Evolutionary conservation across 1,284 basidiomycete genomes (phyloP).

Genomic region (Kwoniella shivajii): DNA sequence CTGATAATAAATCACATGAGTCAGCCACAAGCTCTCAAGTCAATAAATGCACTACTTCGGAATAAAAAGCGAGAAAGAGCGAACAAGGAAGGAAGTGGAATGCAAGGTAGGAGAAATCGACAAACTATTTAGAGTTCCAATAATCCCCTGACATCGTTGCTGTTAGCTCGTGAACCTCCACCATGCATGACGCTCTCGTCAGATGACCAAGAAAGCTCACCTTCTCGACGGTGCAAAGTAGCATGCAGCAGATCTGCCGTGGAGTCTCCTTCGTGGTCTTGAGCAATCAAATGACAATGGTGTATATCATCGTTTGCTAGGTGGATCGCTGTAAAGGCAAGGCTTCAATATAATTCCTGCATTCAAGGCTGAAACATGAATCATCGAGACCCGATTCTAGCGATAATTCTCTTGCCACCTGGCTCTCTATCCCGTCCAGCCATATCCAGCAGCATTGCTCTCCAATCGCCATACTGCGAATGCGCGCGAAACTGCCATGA

Average conservation of each 20-base stretch:
- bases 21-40: neutral
- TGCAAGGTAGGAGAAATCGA: neutral
- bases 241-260: constrained; percentile 51
- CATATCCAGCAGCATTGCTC: no score
- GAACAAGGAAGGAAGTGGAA: neutral
- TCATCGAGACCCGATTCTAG: no score
- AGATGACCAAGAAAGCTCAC: constrained; percentile 19
- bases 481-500: no score
- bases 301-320: constrained; percentile 53
- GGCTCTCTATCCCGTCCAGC: no score
- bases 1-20: constrained; percentile 16
- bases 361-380: no score
- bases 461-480: no score
- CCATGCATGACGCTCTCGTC: neutral
- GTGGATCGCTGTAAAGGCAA: constrained; percentile 50
- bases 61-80: neutral
- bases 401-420: no score
- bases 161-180: no score
- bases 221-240: constrained; percentile 50
- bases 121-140: constrained; percentile 54
- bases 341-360: no score
- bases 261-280: constrained; percentile 44
- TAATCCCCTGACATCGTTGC: constrained; percentile 41
- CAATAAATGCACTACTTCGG: neutral
- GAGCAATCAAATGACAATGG: constrained; percentile 46